Percentiles rank a stretch among this genome's conserved stretches.
phyloP scores from a whole-genome alignment of 2,329 filamentous ascomycete species.

The Botrytis squamosa region DNA sequence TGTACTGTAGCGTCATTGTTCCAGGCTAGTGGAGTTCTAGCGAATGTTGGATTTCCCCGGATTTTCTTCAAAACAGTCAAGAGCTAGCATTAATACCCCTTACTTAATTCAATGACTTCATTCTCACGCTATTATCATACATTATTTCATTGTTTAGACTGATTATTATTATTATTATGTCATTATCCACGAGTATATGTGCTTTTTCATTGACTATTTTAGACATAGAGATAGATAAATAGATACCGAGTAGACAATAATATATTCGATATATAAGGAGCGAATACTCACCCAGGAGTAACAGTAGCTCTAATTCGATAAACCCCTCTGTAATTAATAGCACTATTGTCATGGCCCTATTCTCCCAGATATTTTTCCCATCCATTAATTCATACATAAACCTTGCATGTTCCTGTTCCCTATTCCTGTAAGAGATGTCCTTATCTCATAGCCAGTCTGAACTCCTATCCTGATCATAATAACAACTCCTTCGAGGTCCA shows the following conservation, averaged over 20 bases:
- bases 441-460: not conserved
- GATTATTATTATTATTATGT: not conserved
- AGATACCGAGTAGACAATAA: not conserved
- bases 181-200: not conserved
- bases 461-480: conserved; percentile 4
- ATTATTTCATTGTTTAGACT: not conserved
- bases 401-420: not conserved
- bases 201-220: not conserved
- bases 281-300: not conserved
- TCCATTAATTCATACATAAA: conserved; percentile 15
- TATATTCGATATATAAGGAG: not conserved
- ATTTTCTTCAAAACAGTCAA: not conserved
- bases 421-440: not conserved
- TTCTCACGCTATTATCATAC: not conserved
- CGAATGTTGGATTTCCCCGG: conserved; percentile 2
- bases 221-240: not conserved
- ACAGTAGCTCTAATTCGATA: not conserved
- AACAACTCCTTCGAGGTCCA: not conserved
- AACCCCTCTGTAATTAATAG: not conserved
- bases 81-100: not conserved
- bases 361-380: not conserved
- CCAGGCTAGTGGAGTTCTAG: not conserved
- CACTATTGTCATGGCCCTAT: not conserved
- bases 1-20: not conserved
- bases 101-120: not conserved